These are phyloP conservation scores for Lipomyces lipofer DNA, from an alignment of 805 yeast genomes.

Conservation along the genomic window DNA sequence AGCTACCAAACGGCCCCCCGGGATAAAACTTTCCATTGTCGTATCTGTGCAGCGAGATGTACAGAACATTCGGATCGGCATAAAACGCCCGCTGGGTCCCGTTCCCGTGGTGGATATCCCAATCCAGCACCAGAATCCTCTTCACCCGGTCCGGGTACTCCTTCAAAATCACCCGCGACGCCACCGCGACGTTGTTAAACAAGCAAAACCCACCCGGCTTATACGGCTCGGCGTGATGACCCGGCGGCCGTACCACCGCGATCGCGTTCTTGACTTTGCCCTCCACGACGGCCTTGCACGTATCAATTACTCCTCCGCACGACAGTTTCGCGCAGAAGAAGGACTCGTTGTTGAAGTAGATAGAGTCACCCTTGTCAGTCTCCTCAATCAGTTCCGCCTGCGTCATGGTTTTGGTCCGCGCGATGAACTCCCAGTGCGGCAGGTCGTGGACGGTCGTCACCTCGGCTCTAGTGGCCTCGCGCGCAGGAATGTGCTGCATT, in stretches of 20 bases:
- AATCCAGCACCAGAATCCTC: slow-evolving; percentile 79
- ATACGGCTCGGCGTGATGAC: slow-evolving; percentile 98
- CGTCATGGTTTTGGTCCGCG: slow-evolving; percentile 73
- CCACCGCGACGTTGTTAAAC: slow-evolving; percentile 95
- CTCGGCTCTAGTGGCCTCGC: slow-evolving; percentile 87
- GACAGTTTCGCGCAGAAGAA: slow-evolving; percentile 82
- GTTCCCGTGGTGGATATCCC: slow-evolving; percentile 99
- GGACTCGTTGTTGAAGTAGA: slow-evolving; percentile 91
- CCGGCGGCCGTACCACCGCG: slow-evolving; percentile 98
- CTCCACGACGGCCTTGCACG: slow-evolving; percentile 92
- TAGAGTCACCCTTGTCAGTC: slow-evolving; percentile 91
- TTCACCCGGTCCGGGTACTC: slow-evolving; percentile 87
- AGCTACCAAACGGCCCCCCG: slow-evolving; percentile 83
- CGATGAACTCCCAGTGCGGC: slow-evolving; percentile 74
- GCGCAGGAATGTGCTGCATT: slow-evolving; percentile 85
- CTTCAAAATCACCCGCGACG: slow-evolving; percentile 80
- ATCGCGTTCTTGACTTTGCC: slow-evolving; percentile 86
- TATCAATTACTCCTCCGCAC: slow-evolving; percentile 97
- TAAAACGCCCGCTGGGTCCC: slow-evolving; percentile 94
- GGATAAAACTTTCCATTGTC: slow-evolving; percentile 93
- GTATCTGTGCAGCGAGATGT: slow-evolving; percentile 88
- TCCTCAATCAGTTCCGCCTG: slow-evolving; percentile 74
- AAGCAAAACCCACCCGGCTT: slow-evolving; percentile 96
- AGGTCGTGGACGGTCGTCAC: slow-evolving; percentile 81
- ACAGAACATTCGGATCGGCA: slow-evolving; percentile 85